Conservation (phyloP, 768 basidiomycete genomes). For the Lactarius pseudohatsudake region DNA sequence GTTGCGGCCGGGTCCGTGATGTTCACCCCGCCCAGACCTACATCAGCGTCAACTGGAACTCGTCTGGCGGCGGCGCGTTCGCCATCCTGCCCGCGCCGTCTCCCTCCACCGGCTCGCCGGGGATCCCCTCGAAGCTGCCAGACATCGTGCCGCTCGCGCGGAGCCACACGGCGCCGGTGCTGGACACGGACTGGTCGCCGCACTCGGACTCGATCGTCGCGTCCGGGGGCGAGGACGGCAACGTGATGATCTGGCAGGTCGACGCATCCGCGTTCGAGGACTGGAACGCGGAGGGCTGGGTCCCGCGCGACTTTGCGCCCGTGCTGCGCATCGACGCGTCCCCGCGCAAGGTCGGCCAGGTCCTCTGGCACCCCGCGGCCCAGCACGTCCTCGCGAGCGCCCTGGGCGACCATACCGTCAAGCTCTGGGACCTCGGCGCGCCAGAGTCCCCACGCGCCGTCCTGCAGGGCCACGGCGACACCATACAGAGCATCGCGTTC, state of each 20-base stretch:
- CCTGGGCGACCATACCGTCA: slow-evolving; percentile 82
- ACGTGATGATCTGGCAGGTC: slow-evolving; percentile 90
- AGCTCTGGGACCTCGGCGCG: slow-evolving; percentile 87
- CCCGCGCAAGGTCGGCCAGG: slow-evolving; percentile 89
- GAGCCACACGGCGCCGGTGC: slow-evolving; percentile 77
- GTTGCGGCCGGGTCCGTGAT: not conserved
- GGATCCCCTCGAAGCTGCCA: slow-evolving; percentile 77
- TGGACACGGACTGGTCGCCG: slow-evolving; percentile 97
- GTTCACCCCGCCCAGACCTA: slow-evolving; percentile 43
- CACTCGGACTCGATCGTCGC: slow-evolving; percentile 90
- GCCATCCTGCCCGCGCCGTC: slow-evolving; percentile 87
- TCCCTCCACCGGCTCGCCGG: slow-evolving; percentile 54
- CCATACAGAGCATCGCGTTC: slow-evolving; percentile 83
- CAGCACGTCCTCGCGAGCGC: slow-evolving; percentile 80
- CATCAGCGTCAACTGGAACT: slow-evolving; percentile 92
- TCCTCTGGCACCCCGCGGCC: slow-evolving; percentile 91
- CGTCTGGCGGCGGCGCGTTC: slow-evolving; percentile 91
- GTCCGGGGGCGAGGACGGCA: slow-evolving; percentile 92
- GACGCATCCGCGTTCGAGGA: slow-evolving; percentile 66
- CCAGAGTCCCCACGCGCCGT: slow-evolving; percentile 61
- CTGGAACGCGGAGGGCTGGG: slow-evolving; percentile 85
- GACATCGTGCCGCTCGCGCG: slow-evolving; percentile 91
- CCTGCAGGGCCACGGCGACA: slow-evolving; percentile 78
- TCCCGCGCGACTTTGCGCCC: slow-evolving; percentile 80
- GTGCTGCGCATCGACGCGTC: slow-evolving; percentile 77